Base-by-base conservation (phyloP, 495 filamentous ascomycete species). In the Daldinia childiae region DNA sequence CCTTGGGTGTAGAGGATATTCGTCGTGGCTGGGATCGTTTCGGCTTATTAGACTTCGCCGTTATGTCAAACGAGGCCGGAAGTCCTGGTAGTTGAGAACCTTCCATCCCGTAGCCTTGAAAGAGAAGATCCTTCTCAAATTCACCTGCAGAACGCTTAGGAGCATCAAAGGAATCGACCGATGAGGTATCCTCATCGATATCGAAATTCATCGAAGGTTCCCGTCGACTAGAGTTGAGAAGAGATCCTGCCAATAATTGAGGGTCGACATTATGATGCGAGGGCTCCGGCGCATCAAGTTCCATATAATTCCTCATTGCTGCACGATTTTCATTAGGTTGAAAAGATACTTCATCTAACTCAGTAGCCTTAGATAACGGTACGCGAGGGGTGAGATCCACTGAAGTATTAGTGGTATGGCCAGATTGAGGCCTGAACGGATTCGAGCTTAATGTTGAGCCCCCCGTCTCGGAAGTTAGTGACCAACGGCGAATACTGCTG, bases 61-160 rank as follows among this genome's bases (percentile, higher is more conserved):
- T 34, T 11, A 41, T 58, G n/a, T 80, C 77, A 26, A 76, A 74
- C 0, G 82, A 52, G 1, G 79, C 80, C 1, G 81, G 80, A 8
- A 84, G 74, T 12, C 82, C 82, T 6, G 82, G 80, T 4, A 82
- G 65, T 65, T 79, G 78, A 26, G 63, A 58, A 6, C 79, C 80
- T 38, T 69, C 66, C 0, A 69, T 55, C 6, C 76, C 78, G 61
- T 82, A 84, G 9, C 78, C 81, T 21, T 75, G 74, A 50, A 84
- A 84, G 15, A 86, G 74, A 12, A 86, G 74, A 5, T 80, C 79
- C 50, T 81, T 80, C 66, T 84, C 83, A 58, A 79, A 80, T 36
- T 82, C 80, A 36, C 73, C 76, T 0, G 62, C 66, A 7, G 71
- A 69, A 8, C 69, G 77, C n/a, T 74, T 78, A 2, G 73, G 59